These are phyloP conservation scores for Trichoderma brevicompactum DNA, from an alignment of 2,329 filamentous ascomycete genomes.

Conservation along the genomic window DNA sequence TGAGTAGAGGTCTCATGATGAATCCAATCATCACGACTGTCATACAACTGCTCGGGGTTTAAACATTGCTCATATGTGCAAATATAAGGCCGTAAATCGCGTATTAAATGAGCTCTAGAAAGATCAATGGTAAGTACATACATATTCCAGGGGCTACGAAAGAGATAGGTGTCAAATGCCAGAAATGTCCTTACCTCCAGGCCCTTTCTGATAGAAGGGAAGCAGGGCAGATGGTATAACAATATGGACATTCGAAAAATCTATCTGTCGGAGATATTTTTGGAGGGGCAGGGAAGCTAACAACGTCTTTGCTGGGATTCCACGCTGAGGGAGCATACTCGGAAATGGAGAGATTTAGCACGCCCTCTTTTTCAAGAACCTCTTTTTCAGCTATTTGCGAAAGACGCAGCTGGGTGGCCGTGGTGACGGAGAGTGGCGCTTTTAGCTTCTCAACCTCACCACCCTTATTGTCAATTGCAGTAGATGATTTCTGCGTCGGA, in stretches of 20 bases:
- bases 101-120: slow-evolving; percentile 22
- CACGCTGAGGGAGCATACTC: slow-evolving; percentile 22
- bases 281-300: slow-evolving; percentile 19
- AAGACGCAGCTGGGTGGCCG: slow-evolving; percentile 3
- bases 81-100: slow-evolving; percentile 20
- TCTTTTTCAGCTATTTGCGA: background rate
- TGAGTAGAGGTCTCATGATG: slow-evolving; percentile 14
- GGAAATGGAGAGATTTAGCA: background rate
- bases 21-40: slow-evolving; percentile 20
- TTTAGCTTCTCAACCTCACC: background rate
- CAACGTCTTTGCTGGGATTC: slow-evolving; percentile 22
- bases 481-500: background rate
- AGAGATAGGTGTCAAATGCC: background rate
- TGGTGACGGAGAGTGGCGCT: background rate
- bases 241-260: slow-evolving; percentile 26
- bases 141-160: background rate
- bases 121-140: background rate
- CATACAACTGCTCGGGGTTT: slow-evolving; percentile 14
- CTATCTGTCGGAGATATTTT: background rate
- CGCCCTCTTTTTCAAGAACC: background rate
- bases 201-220: slow-evolving; percentile 14
- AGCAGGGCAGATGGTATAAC: slow-evolving; percentile 20
- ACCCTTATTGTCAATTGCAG: background rate
- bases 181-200: slow-evolving; percentile 10
- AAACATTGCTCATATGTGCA: slow-evolving; percentile 22